These are phyloP conservation scores for Apiospora marii DNA, from an alignment of 2,329 filamentous ascomycete species.

Conservation along the genomic window DNA sequence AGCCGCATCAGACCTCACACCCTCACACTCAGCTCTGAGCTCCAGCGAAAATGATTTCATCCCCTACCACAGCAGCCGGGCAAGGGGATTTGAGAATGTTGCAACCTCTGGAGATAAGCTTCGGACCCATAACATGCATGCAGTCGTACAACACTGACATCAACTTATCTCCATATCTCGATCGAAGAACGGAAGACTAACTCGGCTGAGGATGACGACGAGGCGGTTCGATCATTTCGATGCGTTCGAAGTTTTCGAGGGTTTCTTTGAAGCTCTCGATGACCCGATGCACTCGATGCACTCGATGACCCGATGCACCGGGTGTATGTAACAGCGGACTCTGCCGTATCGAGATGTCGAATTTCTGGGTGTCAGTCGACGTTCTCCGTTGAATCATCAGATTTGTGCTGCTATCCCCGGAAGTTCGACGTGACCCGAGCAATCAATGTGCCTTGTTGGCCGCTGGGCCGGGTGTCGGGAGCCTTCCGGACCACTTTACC, in stretches of 20 bases:
- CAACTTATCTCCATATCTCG: neutral
- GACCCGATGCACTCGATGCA: neutral
- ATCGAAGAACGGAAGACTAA: neutral
- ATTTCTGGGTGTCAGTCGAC: neutral
- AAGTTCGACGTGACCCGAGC: neutral
- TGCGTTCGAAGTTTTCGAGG: neutral
- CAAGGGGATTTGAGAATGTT: neutral
- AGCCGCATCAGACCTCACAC: slow-evolving; percentile 14
- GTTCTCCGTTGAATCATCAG: neutral
- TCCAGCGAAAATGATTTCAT: slow-evolving; percentile 14
- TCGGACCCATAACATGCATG: neutral
- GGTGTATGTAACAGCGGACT: neutral
- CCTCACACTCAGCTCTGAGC: slow-evolving; percentile 12
- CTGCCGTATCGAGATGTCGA: neutral
- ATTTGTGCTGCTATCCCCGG: neutral
- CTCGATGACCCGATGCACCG: neutral
- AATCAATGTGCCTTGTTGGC: neutral
- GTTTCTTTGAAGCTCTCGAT: neutral
- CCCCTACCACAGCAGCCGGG: neutral
- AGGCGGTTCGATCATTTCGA: neutral
- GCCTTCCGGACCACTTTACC: neutral
- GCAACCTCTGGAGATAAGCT: neutral
- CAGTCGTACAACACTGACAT: neutral
- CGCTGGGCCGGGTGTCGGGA: neutral
- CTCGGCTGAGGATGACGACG: neutral